Evolutionary conservation across 1,284 basidiomycete genomes (phyloP), one percentile per base, ranked within the genome.

Genomic region (Dichomitus squalens): DNA sequence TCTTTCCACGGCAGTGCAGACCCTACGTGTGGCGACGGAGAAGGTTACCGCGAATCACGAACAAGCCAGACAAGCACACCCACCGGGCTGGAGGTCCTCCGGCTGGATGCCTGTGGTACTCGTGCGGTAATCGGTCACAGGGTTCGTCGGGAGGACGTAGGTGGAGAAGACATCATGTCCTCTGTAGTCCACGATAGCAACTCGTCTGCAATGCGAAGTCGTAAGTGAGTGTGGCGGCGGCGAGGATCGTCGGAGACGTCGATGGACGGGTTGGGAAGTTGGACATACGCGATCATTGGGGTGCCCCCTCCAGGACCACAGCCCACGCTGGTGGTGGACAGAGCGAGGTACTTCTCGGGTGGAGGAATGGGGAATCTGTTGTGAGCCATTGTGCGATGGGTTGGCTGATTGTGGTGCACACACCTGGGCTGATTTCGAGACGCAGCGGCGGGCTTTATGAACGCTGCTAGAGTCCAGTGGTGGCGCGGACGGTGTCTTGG

Each of bases 271-370:
- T n/a, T n/a, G n/a, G n/a, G n/a, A n/a, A n/a, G 54, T 44, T 59
- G 51, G 20, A 77, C 84, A 60, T 73, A 91, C 89, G 88, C 89
- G 34, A 91, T 76, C 85, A 91, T 88, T 29, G 83, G 81, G 1
- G 90, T 91, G 21, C 85, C 87, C 7, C 88, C 88, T 3, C 88
- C 87, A 2, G 86, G 85, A 35, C 87, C 87, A 41, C 87, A 85
- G n/a, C 87, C 87, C n/a, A 89, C 84, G 60, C 83, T 83, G 41
- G 78, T 76, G 67, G 83, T 86, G 18, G 84, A 80, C 40, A 88
- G 70, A 9, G 83, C 76, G 38, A 86, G 69, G 60, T 82, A 76
- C 53, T 77, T 76, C 20, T 85, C 82, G 25, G 72, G 60, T 46
- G 72, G 56, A 39, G 76, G 77, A 58, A 74, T 62, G 33, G 73